These are phyloP conservation scores for Prototheca stagnorum DNA, from an alignment of 163 green algal genomes.

Conservation along the genomic window DNA sequence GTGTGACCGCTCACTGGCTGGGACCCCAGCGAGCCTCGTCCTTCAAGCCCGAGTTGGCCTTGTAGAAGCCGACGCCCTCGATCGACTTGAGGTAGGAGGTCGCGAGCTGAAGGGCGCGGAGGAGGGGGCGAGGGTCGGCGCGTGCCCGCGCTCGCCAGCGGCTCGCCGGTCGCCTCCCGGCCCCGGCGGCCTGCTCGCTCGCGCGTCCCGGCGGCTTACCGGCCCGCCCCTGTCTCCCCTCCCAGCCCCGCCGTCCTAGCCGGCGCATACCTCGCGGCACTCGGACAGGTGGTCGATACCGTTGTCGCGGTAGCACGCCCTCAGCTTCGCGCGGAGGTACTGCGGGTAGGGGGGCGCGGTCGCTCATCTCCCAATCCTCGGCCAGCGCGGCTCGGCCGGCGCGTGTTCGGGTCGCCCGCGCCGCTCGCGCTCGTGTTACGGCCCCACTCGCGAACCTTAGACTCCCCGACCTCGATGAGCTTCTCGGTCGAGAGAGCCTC, in stretches of 20 bases:
- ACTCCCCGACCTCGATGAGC: slow-evolving; percentile 21
- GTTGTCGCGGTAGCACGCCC: slow-evolving; percentile 17
- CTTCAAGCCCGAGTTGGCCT: slow-evolving; percentile 13
- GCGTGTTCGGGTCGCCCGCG: too few species aligned
- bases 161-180: too few species aligned
- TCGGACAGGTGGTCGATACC: slow-evolving; percentile 18
- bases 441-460: slow-evolving; percentile 10
- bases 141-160: too few species aligned
- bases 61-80: slow-evolving; percentile 20
- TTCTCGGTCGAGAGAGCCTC: slow-evolving; percentile 16
- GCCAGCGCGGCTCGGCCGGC: too few species aligned
- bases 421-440: too few species aligned
- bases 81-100: slow-evolving; percentile 18
- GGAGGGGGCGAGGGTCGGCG: neutral
- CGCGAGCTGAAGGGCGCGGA: slow-evolving; percentile 9
- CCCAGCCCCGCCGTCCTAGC: neutral
- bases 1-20: too few species aligned
- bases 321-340: slow-evolving; percentile 6
- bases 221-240: too few species aligned
- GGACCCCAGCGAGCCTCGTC: slow-evolving; percentile 9
- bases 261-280: slow-evolving; percentile 14
- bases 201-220: too few species aligned
- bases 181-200: too few species aligned
- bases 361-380: too few species aligned
- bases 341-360: neutral